Evolutionary conservation across 805 yeast species (phyloP).

Genomic region (Lipomyces japonicus): DNA sequence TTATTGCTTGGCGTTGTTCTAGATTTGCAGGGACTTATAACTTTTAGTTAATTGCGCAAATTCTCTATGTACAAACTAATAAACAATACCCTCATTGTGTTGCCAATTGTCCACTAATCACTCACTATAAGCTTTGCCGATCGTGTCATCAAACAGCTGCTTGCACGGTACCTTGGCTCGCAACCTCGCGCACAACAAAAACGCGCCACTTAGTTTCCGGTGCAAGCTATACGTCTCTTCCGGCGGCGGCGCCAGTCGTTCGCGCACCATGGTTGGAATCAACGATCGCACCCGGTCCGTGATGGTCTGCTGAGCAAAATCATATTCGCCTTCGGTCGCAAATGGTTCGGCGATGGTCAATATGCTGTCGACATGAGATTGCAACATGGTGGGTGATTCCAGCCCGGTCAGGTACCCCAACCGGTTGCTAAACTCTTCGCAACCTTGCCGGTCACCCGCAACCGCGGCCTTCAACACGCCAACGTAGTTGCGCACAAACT

Average conservation of each 20-base stretch:
- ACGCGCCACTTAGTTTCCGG: constrained; percentile 91
- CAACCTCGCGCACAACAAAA: constrained; percentile 79
- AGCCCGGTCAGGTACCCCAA: constrained; percentile 90
- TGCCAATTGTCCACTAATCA: not conserved
- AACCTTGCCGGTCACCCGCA: constrained; percentile 57
- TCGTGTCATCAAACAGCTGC: constrained; percentile 69
- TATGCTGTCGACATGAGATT: constrained; percentile 89
- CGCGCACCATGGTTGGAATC: constrained; percentile 83
- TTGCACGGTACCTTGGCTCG: constrained; percentile 80
- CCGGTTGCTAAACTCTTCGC: constrained; percentile 60
- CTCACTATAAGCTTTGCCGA: constrained; percentile 64
- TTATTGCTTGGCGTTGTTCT: too few relatives aligned
- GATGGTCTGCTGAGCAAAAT: constrained; percentile 81
- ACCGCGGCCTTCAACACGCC: constrained; percentile 73
- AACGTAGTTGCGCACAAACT: constrained; percentile 67
- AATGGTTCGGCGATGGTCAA: constrained; percentile 92
- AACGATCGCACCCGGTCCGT: constrained; percentile 89
- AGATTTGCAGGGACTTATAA: too few relatives aligned
- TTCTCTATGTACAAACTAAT: too few relatives aligned
- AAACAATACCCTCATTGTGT: too few relatives aligned
- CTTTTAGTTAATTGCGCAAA: too few relatives aligned
- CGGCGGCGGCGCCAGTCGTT: constrained; percentile 94
- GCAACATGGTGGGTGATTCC: constrained; percentile 77
- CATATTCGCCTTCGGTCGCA: constrained; percentile 54
- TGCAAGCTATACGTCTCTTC: constrained; percentile 97